Percentiles rank a stretch among this genome's conserved stretches.
phyloP scores from a whole-genome alignment of 257 asterid genomes.

The Ilex aquifolium region DNA sequence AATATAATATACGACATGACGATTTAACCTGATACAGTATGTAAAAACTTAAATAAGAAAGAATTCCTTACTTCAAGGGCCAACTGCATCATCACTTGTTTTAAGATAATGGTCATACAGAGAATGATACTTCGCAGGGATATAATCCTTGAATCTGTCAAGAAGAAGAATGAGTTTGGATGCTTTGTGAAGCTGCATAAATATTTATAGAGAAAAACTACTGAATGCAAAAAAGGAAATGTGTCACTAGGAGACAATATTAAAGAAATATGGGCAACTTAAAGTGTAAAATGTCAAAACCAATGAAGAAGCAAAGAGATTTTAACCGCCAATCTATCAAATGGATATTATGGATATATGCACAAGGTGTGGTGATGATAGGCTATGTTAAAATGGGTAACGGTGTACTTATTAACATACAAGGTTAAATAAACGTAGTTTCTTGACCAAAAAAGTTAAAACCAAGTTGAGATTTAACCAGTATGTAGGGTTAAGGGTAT shows the following conservation, averaged over 20 bases:
- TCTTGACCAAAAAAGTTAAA: no score
- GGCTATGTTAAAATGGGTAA: no score
- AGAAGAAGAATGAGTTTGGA: conserved; percentile 14
- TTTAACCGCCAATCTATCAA: not conserved
- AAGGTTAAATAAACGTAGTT: no score
- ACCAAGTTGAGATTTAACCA: no score
- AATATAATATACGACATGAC: no score
- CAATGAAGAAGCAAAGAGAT: not conserved
- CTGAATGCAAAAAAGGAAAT: not conserved
- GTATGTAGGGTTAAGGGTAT: no score
- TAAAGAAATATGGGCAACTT: not conserved
- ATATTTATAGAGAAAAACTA: not conserved
- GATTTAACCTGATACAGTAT: no score
- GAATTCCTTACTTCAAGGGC: conserved; percentile 26
- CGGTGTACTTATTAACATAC: no score
- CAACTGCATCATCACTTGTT: conserved; percentile 29
- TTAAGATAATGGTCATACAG: conserved; percentile 57
- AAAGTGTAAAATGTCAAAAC: no score
- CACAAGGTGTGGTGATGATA: not conserved
- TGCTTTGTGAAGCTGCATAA: not conserved
- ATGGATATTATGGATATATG: not conserved
- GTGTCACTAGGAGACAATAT: not conserved
- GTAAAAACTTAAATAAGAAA: no score
- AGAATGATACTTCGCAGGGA: conserved; percentile 68
- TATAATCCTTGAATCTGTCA: conserved; percentile 77